Evolutionary conservation across 1,284 basidiomycete genomes (phyloP).

Genomic region (Ceratobasidium sp.): DNA sequence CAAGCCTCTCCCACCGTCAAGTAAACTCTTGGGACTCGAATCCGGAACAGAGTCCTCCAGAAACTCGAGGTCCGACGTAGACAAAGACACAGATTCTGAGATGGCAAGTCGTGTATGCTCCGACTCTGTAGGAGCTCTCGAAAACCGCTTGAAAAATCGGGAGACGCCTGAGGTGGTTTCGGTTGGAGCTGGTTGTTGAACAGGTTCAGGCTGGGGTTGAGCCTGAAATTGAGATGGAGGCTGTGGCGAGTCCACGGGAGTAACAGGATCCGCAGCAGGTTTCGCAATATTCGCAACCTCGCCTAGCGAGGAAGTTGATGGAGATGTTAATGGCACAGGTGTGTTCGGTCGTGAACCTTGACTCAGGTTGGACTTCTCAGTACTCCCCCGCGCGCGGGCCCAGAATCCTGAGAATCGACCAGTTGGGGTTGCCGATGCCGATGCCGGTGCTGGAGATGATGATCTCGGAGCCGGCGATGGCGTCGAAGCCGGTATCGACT

Average conservation of each 20-base stretch:
- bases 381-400: constrained; percentile 31
- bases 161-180: constrained; percentile 31
- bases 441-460: constrained; percentile 20
- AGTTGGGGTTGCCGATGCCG: neutral
- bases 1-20: constrained; percentile 28
- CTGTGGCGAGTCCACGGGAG: constrained; percentile 8
- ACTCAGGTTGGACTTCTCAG: constrained; percentile 11
- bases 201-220: neutral
- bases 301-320: constrained; percentile 36
- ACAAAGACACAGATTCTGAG: constrained; percentile 32
- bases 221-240: neutral
- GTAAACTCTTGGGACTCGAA: constrained; percentile 15
- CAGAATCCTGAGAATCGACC: constrained; percentile 38
- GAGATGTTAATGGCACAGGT: constrained; percentile 35
- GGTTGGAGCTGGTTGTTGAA: neutral
- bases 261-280: constrained; percentile 3
- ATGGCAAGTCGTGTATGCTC: constrained; percentile 19
- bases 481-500: neutral
- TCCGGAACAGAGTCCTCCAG: constrained; percentile 35
- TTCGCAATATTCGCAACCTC: constrained; percentile 20
- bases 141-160: constrained; percentile 38
- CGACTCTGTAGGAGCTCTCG: constrained; percentile 14
- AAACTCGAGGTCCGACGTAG: constrained; percentile 32
- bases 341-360: constrained; percentile 31
- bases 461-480: neutral